Conservation (phyloP, 345 rosid species). For the Stellera chamaejasme region DNA sequence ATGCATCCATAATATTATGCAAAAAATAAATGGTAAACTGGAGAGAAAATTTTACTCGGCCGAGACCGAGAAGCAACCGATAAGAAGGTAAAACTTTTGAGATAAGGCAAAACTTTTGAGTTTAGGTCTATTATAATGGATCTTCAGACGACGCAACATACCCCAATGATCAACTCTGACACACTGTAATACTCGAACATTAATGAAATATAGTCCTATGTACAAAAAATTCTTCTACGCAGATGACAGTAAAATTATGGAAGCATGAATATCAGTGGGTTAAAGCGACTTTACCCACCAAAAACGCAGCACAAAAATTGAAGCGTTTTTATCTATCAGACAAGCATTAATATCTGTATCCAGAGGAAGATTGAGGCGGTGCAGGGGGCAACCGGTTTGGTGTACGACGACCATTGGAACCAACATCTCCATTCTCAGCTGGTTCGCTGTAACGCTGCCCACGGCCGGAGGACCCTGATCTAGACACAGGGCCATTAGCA, state of each 20-base stretch:
- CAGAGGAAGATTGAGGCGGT: conserved; percentile 40
- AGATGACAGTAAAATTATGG: conserved; percentile 7
- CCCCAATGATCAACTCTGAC: conserved; percentile 12
- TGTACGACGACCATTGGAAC: conserved; percentile 59
- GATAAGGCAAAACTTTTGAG: no score
- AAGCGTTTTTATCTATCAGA: conserved; percentile 3
- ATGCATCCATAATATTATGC: no score
- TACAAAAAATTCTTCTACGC: conserved; percentile 17
- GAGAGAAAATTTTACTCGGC: no score
- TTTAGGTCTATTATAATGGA: conserved; percentile 18
- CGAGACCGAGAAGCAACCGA: no score
- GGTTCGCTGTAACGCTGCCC: conserved; percentile 48
- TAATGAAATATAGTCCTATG: conserved; percentile 19
- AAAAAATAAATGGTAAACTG: no score
- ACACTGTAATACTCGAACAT: conserved; percentile 14
- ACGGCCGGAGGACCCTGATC: conserved; percentile 52
- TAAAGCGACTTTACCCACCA: conserved; percentile 7
- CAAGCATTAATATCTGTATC: conserved; percentile 14
- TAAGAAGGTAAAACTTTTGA: neutral
- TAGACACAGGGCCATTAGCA: conserved; percentile 34
- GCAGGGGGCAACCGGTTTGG: conserved; percentile 62
- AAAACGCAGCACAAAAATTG: conserved; percentile 2
- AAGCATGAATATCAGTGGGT: conserved; percentile 13
- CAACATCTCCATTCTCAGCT: conserved; percentile 61
- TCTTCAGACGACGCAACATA: conserved; percentile 15